Conservation (phyloP, 2,329 filamentous ascomycete species). For the Colletotrichum sp. region DNA sequence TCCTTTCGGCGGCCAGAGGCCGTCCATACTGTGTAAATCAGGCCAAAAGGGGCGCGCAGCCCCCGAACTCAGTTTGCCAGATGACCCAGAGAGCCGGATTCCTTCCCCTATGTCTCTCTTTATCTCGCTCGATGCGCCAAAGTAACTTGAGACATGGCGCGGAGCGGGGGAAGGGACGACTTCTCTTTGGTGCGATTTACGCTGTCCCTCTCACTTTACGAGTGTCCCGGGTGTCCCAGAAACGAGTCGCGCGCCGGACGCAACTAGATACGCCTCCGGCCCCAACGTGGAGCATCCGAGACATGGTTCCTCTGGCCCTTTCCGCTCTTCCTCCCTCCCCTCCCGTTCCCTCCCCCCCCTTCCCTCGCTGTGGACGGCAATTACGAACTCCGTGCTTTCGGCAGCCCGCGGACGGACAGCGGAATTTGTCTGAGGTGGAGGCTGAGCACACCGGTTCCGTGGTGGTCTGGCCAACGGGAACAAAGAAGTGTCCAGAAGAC, state of each 20-base stretch:
- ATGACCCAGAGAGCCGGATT: constrained; percentile 8
- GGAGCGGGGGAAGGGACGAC: not conserved
- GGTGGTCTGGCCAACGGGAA: constrained; percentile 11
- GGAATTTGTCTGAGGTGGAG: not conserved
- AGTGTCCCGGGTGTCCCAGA: not conserved
- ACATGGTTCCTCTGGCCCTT: not conserved
- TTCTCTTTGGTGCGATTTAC: not conserved
- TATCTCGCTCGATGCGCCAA: not conserved
- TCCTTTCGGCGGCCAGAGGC: not conserved
- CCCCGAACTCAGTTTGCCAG: not conserved
- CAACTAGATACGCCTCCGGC: constrained; percentile 10
- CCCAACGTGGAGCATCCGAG: constrained; percentile 17
- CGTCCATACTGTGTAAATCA: not conserved
- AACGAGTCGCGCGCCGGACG: constrained; percentile 5
- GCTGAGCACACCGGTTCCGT: constrained; percentile 2
- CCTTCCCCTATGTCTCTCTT: not conserved
- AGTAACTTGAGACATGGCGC: constrained; percentile 15
- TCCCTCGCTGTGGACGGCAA: not conserved
- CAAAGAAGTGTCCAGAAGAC: not conserved
- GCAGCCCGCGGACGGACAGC: not conserved
- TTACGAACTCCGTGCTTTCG: not conserved
- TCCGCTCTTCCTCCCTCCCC: not conserved
- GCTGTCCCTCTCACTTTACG: not conserved
- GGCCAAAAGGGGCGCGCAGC: not conserved
- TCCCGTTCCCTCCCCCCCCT: not conserved